Percentiles rank a stretch among this genome's conserved stretches.
These are phyloP conservation scores for Xylaria telfairii DNA, from an alignment of 495 filamentous ascomycete species.

Conservation along the genomic window DNA sequence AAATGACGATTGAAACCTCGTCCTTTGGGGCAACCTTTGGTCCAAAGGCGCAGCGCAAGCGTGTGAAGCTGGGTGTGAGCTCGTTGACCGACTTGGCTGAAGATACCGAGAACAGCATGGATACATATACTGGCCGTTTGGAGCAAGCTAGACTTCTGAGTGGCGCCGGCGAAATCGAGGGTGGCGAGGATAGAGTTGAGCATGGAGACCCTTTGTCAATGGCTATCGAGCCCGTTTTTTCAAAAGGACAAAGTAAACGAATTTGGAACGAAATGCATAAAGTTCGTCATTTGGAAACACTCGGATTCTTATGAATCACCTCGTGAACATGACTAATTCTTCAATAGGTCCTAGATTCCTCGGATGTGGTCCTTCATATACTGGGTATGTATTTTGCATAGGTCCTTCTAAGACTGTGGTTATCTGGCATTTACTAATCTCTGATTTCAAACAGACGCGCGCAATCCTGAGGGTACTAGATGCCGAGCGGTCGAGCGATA, in stretches of 20 bases:
- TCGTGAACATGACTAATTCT: no score
- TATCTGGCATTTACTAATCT: background rate
- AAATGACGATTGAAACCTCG: constrained; percentile 87
- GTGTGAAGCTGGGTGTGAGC: constrained; percentile 83
- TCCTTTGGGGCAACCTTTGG: constrained; percentile 92
- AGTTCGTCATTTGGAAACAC: background rate
- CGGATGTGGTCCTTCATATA: constrained; percentile 96
- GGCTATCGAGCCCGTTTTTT: constrained; percentile 88
- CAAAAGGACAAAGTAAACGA: constrained; percentile 89
- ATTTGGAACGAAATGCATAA: constrained; percentile 95
- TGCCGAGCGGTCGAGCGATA: constrained; percentile 94
- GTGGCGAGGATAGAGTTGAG: constrained; percentile 47
- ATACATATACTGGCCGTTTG: constrained; percentile 75
- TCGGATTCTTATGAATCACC: no score
- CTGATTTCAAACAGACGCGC: constrained; percentile 62
- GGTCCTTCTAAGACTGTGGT: background rate
- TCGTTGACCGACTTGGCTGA: constrained; percentile 82
- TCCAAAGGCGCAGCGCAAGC: constrained; percentile 89
- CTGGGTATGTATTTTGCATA: constrained; percentile 42
- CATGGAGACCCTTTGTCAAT: constrained; percentile 63
- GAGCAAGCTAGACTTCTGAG: constrained; percentile 75
- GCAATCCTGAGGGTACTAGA: constrained; percentile 88
- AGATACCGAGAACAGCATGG: constrained; percentile 76
- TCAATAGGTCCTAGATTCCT: constrained; percentile 83
- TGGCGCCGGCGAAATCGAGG: constrained; percentile 63